These are phyloP conservation scores for Fusarium bactridioides DNA, from an alignment of 2,329 filamentous ascomycete species.

Conservation along the genomic window DNA sequence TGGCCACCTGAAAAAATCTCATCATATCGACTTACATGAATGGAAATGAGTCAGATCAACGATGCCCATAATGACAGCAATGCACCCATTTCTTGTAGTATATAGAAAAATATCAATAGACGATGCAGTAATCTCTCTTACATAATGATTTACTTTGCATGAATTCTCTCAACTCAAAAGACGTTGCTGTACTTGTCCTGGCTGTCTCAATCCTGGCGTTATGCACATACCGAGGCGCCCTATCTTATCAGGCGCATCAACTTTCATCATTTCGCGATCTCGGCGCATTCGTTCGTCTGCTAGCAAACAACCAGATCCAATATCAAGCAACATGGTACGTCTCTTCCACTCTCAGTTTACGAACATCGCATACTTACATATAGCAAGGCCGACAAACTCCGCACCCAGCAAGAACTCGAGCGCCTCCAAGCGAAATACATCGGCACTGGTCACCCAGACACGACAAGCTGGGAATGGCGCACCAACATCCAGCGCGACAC, in stretches of 20 bases:
- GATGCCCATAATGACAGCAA: not conserved
- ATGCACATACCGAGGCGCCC: conserved; percentile 21
- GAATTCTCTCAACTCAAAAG: not conserved
- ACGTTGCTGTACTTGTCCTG: not conserved
- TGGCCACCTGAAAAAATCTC: not conserved
- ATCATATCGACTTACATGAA: not conserved
- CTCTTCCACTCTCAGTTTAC: not conserved
- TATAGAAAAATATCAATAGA: too few species aligned
- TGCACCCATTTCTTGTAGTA: not conserved
- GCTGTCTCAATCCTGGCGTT: not conserved
- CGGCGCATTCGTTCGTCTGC: not conserved
- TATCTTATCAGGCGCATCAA: conserved; percentile 16
- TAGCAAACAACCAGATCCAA: not conserved
- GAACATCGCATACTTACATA: conserved; percentile 1
- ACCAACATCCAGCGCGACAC: conserved; percentile 96
- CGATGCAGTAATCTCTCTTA: not conserved
- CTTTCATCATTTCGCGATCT: conserved; percentile 9
- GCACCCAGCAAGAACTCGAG: conserved; percentile 96
- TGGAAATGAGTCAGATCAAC: not conserved
- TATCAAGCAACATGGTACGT: conserved; percentile 36
- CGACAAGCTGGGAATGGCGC: conserved; percentile 96
- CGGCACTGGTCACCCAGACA: conserved; percentile 95
- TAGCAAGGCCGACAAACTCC: conserved; percentile 89
- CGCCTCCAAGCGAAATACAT: conserved; percentile 95
- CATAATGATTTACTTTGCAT: not conserved